Conservation (phyloP, 106 monocot genomes). For the Platanthera zijinensis region DNA sequence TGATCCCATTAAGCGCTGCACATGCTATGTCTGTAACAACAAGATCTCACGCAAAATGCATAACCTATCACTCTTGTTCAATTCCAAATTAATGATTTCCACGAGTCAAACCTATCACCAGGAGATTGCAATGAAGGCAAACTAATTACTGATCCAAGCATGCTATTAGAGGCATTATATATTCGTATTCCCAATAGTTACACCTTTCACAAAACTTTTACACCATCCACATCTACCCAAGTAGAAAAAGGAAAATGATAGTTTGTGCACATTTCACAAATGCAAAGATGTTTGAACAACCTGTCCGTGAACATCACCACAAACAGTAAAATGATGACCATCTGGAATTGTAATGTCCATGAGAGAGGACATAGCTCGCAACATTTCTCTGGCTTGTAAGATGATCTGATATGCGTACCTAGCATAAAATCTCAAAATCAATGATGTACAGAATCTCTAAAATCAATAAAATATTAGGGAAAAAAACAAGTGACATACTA, state of each 20-base stretch:
- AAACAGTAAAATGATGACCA: constrained; percentile 77
- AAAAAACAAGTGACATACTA: too few relatives aligned
- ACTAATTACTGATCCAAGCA: too few relatives aligned
- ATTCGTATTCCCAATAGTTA: not conserved
- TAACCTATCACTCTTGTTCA: too few relatives aligned
- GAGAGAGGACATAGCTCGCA: too few relatives aligned
- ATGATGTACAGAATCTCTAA: too few relatives aligned
- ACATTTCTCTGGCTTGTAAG: too few relatives aligned
- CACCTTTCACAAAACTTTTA: not conserved
- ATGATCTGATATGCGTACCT: too few relatives aligned
- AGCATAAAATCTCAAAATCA: too few relatives aligned
- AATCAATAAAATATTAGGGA: too few relatives aligned
- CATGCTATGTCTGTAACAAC: constrained; percentile 65
- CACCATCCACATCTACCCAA: not conserved
- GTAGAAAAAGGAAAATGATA: not conserved
- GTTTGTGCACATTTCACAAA: not conserved
- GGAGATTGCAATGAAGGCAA: too few relatives aligned
- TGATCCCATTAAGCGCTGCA: too few relatives aligned
- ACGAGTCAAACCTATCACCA: constrained; percentile 16
- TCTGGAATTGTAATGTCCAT: constrained; percentile 71
- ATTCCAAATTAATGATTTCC: too few relatives aligned
- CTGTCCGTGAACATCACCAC: constrained; percentile 98
- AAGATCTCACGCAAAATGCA: constrained; percentile 73
- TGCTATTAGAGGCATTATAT: not conserved
- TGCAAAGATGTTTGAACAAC: constrained; percentile 15